These are phyloP conservation scores for Annulohypoxylon maeteangense DNA, from an alignment of 495 filamentous ascomycete genomes.

Conservation along the genomic window DNA sequence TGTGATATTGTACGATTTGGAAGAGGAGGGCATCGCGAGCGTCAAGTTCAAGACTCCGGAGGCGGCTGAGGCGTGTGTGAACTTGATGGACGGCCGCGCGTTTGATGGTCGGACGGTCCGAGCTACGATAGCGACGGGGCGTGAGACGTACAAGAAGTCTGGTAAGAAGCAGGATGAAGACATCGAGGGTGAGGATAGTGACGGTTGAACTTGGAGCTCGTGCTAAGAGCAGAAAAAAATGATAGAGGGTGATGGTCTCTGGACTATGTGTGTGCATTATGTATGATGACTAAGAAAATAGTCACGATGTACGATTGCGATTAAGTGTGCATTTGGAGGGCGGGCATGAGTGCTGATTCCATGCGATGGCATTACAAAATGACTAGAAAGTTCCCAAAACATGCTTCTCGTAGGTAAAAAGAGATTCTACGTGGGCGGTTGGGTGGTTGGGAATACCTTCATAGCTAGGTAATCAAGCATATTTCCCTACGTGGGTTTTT, in stretches of 20 bases:
- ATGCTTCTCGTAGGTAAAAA: neutral
- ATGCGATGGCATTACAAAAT: neutral
- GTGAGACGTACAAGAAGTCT: constrained; percentile 80
- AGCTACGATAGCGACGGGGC: constrained; percentile 79
- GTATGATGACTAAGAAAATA: neutral
- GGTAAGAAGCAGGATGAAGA: constrained; percentile 59
- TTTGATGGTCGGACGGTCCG: constrained; percentile 79
- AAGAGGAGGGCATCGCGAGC: constrained; percentile 86
- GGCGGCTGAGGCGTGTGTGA: constrained; percentile 77
- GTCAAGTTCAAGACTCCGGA: constrained; percentile 78
- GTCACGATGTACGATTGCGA: constrained; percentile 31
- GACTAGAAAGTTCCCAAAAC: neutral
- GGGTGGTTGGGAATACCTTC: neutral
- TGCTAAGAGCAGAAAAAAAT: no score
- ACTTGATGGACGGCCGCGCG: constrained; percentile 80
- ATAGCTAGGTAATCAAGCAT: neutral
- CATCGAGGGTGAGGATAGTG: constrained; percentile 53
- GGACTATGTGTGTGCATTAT: constrained; percentile 12
- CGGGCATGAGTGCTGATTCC: neutral
- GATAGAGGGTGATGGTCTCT: neutral
- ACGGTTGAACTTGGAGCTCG: constrained; percentile 40
- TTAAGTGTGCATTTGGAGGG: neutral
- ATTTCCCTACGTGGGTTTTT: neutral
- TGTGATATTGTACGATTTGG: constrained; percentile 87
- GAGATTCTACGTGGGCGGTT: neutral